phyloP scores from a whole-genome alignment of 805 yeast genomes.

The Yamadazyma endophytica region DNA sequence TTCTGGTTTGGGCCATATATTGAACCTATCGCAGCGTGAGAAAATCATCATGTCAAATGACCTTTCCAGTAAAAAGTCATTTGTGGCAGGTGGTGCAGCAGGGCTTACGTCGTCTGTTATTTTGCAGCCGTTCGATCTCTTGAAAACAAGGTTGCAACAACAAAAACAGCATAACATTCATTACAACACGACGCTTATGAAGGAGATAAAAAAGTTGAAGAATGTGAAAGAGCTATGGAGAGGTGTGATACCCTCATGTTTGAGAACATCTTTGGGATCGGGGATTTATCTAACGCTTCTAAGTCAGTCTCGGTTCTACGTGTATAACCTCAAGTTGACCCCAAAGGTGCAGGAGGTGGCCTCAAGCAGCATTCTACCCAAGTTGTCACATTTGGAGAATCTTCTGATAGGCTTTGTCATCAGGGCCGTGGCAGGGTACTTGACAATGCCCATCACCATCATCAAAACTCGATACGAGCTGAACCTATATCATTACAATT shows the following conservation, averaged over 20 bases:
- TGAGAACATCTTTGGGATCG: slow-evolving; percentile 87
- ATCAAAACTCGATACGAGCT: slow-evolving; percentile 89
- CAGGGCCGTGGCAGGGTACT: slow-evolving; percentile 74
- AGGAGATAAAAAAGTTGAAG: slow-evolving; percentile 40
- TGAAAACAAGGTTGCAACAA: slow-evolving; percentile 78
- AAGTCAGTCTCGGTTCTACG: slow-evolving; percentile 52
- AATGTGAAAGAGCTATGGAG: slow-evolving; percentile 69
- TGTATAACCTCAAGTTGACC: slow-evolving; percentile 28
- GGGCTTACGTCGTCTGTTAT: slow-evolving; percentile 78
- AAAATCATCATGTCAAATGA: slow-evolving; percentile 9
- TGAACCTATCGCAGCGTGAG: neutral
- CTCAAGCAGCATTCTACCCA: slow-evolving; percentile 46
- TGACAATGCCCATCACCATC: slow-evolving; percentile 94
- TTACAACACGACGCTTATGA: slow-evolving; percentile 27
- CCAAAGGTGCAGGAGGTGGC: too few relatives aligned
- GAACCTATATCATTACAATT: slow-evolving; percentile 62
- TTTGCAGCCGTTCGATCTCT: slow-evolving; percentile 83
- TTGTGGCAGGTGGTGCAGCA: slow-evolving; percentile 61
- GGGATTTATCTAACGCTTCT: slow-evolving; percentile 78
- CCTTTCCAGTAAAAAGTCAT: slow-evolving; percentile 12
- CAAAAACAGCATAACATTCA: slow-evolving; percentile 20
- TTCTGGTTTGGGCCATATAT: neutral
- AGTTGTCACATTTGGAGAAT: slow-evolving; percentile 65
- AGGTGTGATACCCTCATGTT: slow-evolving; percentile 87
- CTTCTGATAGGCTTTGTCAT: slow-evolving; percentile 72